phyloP scores from a whole-genome alignment of 768 basidiomycete species.

The Russula compacta region DNA sequence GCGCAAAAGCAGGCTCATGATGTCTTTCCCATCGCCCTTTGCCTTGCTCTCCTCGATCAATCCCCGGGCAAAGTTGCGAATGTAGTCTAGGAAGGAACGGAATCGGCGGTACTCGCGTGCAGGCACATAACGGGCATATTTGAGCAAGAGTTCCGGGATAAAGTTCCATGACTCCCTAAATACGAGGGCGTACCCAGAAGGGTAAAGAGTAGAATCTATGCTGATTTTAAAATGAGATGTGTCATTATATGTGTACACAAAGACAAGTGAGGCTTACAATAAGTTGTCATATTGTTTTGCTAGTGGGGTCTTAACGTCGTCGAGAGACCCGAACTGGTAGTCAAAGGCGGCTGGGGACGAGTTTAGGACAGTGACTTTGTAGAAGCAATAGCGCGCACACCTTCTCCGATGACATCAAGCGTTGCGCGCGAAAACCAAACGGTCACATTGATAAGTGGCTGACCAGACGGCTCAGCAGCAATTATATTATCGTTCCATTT shows the following conservation, averaged over 20 bases:
- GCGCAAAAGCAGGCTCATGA: slow-evolving; percentile 17
- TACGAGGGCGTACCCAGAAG: slow-evolving; percentile 8
- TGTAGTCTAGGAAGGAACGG: slow-evolving; percentile 6
- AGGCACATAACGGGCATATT: slow-evolving; percentile 15
- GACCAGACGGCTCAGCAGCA: neutral
- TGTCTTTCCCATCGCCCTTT: slow-evolving; percentile 15
- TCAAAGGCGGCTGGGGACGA: slow-evolving; percentile 12
- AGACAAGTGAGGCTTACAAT: slow-evolving; percentile 4
- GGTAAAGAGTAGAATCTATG: slow-evolving; percentile 15
- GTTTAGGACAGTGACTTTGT: neutral
- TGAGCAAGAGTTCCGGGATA: slow-evolving; percentile 10
- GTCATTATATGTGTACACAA: neutral
- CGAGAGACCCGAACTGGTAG: slow-evolving; percentile 12
- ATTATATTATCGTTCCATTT: slow-evolving; percentile 23
- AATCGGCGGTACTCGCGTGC: slow-evolving; percentile 13
- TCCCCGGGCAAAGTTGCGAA: neutral
- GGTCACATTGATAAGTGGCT: slow-evolving; percentile 19
- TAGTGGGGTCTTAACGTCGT: slow-evolving; percentile 2
- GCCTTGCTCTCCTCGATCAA: neutral
- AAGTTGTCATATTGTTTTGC: slow-evolving; percentile 10
- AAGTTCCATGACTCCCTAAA: slow-evolving; percentile 12
- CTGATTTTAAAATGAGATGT: neutral
- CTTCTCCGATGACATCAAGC: slow-evolving; percentile 24
- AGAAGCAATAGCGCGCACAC: slow-evolving; percentile 1
- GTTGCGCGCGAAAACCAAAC: slow-evolving; percentile 23